These are phyloP conservation scores for Euryodendron excelsum DNA, from an alignment of 148 eudicot genomes.

Conservation along the genomic window DNA sequence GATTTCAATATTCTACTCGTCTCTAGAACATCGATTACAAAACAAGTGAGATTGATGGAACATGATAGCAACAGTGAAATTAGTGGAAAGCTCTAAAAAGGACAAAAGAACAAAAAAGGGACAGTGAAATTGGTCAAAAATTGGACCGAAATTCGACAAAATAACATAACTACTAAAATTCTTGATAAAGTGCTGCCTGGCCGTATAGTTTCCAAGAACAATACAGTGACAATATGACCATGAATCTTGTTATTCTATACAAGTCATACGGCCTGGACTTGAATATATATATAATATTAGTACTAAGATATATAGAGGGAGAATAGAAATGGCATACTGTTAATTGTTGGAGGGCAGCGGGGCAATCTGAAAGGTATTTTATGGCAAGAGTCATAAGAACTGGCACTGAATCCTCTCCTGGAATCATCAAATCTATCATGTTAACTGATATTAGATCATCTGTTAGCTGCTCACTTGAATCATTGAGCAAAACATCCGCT, in stretches of 20 bases:
- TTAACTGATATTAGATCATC: constrained; percentile 82
- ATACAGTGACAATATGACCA: no score
- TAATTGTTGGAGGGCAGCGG: constrained; percentile 62
- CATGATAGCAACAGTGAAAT: background rate
- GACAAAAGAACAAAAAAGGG: background rate
- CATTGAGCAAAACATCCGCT: constrained; percentile 62
- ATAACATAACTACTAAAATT: background rate
- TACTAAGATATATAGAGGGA: background rate
- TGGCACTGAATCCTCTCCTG: constrained; percentile 95
- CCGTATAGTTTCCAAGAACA: background rate
- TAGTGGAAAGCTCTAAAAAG: background rate
- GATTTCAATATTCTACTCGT: no score
- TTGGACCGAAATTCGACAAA: background rate
- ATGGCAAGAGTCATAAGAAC: constrained; percentile 78
- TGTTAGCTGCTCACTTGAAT: constrained; percentile 62
- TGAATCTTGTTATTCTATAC: no score
- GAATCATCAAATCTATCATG: constrained; percentile 93
- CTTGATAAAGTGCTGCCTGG: background rate
- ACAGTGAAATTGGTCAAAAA: background rate
- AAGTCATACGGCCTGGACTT: no score
- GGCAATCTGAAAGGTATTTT: constrained; percentile 80
- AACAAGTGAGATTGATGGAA: background rate
- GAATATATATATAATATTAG: no score
- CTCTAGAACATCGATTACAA: no score
- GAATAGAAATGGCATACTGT: constrained; percentile 34